Base-by-base conservation (phyloP, 345 rosid species). In the Iberis pinnata region DNA sequence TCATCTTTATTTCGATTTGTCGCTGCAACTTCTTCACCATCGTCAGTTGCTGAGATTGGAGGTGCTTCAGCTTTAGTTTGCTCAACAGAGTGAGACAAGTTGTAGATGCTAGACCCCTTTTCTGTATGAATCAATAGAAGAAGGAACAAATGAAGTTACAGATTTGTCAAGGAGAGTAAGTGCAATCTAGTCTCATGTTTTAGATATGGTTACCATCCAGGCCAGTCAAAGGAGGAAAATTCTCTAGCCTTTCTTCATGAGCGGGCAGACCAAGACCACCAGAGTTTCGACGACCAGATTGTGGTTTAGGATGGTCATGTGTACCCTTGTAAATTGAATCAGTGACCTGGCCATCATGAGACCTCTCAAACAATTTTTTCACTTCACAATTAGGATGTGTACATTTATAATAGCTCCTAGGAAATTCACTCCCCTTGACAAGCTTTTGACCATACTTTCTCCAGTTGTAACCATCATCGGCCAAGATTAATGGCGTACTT, bases 381-480 rank as follows among this genome's bases (percentile, higher is more conserved):
- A 92, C 98, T 64, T 92, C 98, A 57, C 98, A 92, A 46, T 80
- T 88, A 61, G 95, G 94, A 79, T 92, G 95, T 19, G 98, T 85
- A 58, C 98, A 92, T 66, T 92, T 92, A 76, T 92, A 92, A 69
- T 92, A 92, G 73, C 94, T 83, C 59, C 99, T 83, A 1, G 97
- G 99, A 67, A 88, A 88, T 70, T 88, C 92, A 73, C 99, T 80
- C 72, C 99, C 99, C 66, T 92, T 92, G 22, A 92, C 99, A 67
- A 80, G 95, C 50, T 92, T 92, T 77, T 92, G 99, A 37, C 99
- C 99, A 75, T 92, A 92, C 64, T 92, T 92, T 58, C 99, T 75
- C 97, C 99, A 92, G 78, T 85, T 85, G 71, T 85, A 92, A 65
- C 99, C 99, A 77, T 92, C 99, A 61, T 85, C 89, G 17, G 94